phyloP scores from a whole-genome alignment of 768 basidiomycete species.

The Termitomyces sp. region DNA sequence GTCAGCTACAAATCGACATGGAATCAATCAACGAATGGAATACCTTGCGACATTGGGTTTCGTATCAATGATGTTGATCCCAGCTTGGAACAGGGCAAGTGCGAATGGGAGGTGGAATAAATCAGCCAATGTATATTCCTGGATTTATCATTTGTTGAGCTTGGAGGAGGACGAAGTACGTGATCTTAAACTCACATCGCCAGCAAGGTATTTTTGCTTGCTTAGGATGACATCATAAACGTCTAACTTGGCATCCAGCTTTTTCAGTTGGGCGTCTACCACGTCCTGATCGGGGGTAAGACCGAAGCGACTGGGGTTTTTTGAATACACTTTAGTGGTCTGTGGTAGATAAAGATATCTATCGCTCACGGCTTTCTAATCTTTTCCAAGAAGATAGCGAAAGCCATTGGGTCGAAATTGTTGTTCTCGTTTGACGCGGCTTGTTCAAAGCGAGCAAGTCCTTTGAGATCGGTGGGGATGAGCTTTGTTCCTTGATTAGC shows the following conservation, averaged over 20 bases:
- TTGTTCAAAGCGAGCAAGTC: conserved; percentile 46
- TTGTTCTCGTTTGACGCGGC: conserved; percentile 45
- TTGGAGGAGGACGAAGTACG: background rate
- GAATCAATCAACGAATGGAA: too few species aligned
- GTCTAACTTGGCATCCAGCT: conserved; percentile 39
- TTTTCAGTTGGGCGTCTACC: conserved; percentile 19
- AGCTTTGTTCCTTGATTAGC: conserved; percentile 45
- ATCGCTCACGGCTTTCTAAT: conserved; percentile 49
- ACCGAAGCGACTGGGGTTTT: background rate
- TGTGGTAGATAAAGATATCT: background rate
- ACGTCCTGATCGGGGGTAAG: background rate
- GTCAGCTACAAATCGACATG: background rate
- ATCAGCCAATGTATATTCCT: conserved; percentile 46
- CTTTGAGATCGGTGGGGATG: conserved; percentile 38
- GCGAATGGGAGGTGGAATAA: conserved; percentile 43
- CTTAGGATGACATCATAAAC: conserved; percentile 54
- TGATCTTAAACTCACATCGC: conserved; percentile 34
- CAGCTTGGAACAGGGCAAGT: conserved; percentile 17
- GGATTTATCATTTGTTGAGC: background rate
- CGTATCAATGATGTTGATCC: conserved; percentile 24
- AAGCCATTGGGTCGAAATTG: conserved; percentile 50
- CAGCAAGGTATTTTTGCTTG: conserved; percentile 56
- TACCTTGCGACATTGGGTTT: conserved; percentile 47
- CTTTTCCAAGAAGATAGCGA: conserved; percentile 39
- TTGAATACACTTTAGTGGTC: background rate